Evolutionary conservation across 805 yeast species (phyloP).

Genomic region (Saccharomycopsis sp.): DNA sequence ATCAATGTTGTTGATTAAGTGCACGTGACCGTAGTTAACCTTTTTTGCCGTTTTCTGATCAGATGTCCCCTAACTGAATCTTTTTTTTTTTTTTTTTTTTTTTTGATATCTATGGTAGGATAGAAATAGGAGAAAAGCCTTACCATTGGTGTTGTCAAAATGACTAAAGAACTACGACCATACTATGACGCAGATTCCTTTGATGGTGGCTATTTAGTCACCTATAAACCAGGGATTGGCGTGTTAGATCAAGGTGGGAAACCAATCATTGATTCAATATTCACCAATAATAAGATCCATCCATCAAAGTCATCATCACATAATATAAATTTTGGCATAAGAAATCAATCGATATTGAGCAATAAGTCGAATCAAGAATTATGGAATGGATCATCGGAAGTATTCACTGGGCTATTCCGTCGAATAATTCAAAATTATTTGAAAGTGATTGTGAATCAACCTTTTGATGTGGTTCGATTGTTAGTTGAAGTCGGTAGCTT

Average conservation of each 20-base stretch:
- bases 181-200: constrained; percentile 65
- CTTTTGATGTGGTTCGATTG: constrained; percentile 77
- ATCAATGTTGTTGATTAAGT: too few species aligned
- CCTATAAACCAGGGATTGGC: constrained; percentile 55
- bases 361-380: background rate
- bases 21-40: too few species aligned
- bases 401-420: constrained; percentile 48
- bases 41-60: too few species aligned
- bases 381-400: constrained; percentile 41
- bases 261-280: constrained; percentile 28
- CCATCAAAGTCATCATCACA: background rate
- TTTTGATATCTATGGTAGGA: too few species aligned
- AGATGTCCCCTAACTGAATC: too few species aligned
- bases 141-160: constrained; percentile 1
- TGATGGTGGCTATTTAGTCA: constrained; percentile 55
- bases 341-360: background rate
- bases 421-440: constrained; percentile 64
- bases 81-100: too few species aligned
- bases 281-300: constrained; percentile 7
- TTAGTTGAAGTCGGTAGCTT: constrained; percentile 76
- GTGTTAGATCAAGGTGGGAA: constrained; percentile 42
- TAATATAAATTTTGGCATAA: background rate
- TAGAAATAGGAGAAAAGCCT: too few species aligned
- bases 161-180: constrained; percentile 42
- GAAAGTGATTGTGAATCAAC: constrained; percentile 69